Conservation (phyloP, 2,329 filamentous ascomycete species). For the Metarhizium sp. region DNA sequence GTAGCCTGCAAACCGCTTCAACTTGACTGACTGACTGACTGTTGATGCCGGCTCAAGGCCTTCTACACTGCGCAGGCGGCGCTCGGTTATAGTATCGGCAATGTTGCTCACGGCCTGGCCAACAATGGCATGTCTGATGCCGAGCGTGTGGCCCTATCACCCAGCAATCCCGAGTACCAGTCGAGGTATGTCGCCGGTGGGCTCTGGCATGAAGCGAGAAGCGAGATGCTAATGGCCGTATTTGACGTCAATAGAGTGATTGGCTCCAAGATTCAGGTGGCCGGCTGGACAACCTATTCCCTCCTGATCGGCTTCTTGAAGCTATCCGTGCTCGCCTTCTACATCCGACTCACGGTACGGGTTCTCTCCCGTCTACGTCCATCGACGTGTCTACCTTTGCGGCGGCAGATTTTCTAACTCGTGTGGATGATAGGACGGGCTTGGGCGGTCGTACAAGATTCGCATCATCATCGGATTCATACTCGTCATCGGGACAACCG, state of each 20-base stretch:
- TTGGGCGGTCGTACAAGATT: neutral
- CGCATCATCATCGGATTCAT: constrained; percentile 37
- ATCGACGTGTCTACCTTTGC: neutral
- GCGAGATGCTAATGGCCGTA: neutral
- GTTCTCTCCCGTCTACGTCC: neutral
- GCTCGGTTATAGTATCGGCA: constrained; percentile 36
- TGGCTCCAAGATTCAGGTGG: constrained; percentile 44
- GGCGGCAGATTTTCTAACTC: neutral
- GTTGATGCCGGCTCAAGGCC: constrained; percentile 21
- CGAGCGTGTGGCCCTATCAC: constrained; percentile 31
- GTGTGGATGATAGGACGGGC: neutral
- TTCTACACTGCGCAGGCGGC: constrained; percentile 39
- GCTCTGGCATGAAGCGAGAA: neutral
- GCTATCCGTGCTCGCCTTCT: constrained; percentile 42
- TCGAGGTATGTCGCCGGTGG: constrained; percentile 2
- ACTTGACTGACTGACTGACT: too few species aligned
- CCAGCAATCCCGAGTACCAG: constrained; percentile 31
- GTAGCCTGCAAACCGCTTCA: too few species aligned
- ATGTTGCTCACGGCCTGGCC: constrained; percentile 35
- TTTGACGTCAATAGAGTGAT: constrained; percentile 33
- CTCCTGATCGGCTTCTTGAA: constrained; percentile 42
- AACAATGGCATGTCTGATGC: constrained; percentile 45
- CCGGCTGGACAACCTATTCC: constrained; percentile 42
- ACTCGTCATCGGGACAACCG: constrained; percentile 36
- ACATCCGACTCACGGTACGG: constrained; percentile 34